Conservation (phyloP, 108 stramenopile genomes). For the Aurantiochytrium sp. region DNA sequence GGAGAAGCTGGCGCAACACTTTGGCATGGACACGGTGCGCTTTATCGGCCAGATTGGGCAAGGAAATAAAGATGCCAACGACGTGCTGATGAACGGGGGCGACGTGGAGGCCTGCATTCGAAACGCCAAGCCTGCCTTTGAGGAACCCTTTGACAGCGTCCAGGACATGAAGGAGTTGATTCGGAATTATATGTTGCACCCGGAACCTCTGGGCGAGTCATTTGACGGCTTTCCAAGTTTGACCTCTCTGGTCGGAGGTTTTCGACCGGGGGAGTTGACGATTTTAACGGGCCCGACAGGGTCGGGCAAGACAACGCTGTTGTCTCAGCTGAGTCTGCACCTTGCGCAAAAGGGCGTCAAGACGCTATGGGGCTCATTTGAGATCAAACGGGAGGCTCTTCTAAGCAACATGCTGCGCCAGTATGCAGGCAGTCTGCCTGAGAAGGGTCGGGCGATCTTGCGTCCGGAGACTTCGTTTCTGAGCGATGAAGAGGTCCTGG, state of each 20-base stretch:
- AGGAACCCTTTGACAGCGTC: slow-evolving; percentile 70
- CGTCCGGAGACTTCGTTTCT: neutral
- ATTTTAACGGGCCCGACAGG: slow-evolving; percentile 90
- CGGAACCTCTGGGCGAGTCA: slow-evolving; percentile 57
- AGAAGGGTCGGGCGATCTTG: slow-evolving; percentile 27
- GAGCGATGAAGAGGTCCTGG: slow-evolving; percentile 31
- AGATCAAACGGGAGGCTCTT: slow-evolving; percentile 84
- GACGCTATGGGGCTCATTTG: slow-evolving; percentile 89
- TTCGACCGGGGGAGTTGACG: slow-evolving; percentile 88
- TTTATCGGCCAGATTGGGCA: slow-evolving; percentile 37
- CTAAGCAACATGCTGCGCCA: slow-evolving; percentile 83
- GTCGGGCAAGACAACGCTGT: slow-evolving; percentile 83
- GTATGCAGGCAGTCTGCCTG: slow-evolving; percentile 52
- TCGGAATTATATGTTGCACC: slow-evolving; percentile 67
- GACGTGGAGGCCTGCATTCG: slow-evolving; percentile 59
- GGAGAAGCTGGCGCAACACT: slow-evolving; percentile 73
- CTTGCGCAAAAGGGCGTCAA: slow-evolving; percentile 78
- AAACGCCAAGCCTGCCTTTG: slow-evolving; percentile 52
- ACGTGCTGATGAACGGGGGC: slow-evolving; percentile 67
- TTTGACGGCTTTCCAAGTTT: slow-evolving; percentile 71
- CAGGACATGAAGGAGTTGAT: slow-evolving; percentile 55
- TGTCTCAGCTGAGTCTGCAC: slow-evolving; percentile 82
- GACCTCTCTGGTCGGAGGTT: slow-evolving; percentile 74
- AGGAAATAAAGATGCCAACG: slow-evolving; percentile 89
- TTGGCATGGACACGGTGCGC: slow-evolving; percentile 68